These are phyloP conservation scores for Pseudogymnoascus sp. DNA, from an alignment of 2,329 filamentous ascomycete species.

Conservation along the genomic window DNA sequence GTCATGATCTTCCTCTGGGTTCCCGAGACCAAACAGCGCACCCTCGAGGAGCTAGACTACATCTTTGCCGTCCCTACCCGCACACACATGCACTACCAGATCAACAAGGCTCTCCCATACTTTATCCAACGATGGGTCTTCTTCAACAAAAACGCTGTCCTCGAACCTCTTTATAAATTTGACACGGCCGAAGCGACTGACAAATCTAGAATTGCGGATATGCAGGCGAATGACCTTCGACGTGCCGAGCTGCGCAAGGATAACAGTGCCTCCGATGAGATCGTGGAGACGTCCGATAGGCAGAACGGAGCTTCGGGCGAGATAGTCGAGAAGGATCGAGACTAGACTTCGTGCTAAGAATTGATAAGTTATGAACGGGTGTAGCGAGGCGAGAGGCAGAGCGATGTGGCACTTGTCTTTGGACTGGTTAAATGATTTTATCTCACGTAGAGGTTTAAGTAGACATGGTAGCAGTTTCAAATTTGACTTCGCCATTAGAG, in stretches of 20 bases:
- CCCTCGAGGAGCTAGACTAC: conserved; percentile 23
- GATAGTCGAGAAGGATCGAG: neutral
- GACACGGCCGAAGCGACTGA: conserved; percentile 22
- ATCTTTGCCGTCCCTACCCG: conserved; percentile 34
- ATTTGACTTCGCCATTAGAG: neutral
- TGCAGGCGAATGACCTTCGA: conserved; percentile 5
- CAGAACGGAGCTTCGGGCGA: neutral
- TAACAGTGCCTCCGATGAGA: conserved; percentile 4
- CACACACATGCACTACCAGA: conserved; percentile 24
- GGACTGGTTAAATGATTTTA: neutral
- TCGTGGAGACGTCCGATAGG: neutral
- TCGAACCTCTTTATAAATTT: conserved; percentile 45
- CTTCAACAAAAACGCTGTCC: conserved; percentile 32
- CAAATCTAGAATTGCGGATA: conserved; percentile 2
- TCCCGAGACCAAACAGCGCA: conserved; percentile 30
- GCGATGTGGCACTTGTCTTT: neutral
- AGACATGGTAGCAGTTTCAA: neutral
- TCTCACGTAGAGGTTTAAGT: neutral
- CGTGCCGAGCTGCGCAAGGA: conserved; percentile 4
- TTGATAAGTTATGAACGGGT: neutral
- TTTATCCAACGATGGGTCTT: conserved; percentile 18
- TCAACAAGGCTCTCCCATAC: conserved; percentile 22
- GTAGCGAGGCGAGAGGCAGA: neutral
- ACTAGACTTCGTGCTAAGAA: conserved; percentile 10
- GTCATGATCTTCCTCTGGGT: conserved; percentile 41